Conservation (phyloP, 768 basidiomycete genomes). For the Tulasnella sp. region DNA sequence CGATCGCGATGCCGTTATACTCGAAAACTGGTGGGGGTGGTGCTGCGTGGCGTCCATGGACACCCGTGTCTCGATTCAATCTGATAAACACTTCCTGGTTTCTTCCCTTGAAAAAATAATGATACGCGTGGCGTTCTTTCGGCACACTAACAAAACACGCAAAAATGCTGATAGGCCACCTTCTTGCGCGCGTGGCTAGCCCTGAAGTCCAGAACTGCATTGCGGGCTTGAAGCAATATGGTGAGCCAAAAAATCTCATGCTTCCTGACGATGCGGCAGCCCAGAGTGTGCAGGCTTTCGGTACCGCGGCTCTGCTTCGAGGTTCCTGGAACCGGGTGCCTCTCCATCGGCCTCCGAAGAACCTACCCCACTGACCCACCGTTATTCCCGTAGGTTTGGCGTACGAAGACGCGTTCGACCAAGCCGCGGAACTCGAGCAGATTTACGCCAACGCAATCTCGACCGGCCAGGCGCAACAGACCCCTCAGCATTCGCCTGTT, state of each 20-base stretch:
- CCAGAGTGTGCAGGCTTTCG: too few species aligned
- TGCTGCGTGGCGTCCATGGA: too few species aligned
- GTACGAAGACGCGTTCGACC: slow-evolving; percentile 74
- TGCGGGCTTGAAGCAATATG: slow-evolving; percentile 76
- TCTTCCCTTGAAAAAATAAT: too few species aligned
- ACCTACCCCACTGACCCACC: background rate
- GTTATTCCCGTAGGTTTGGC: slow-evolving; percentile 33
- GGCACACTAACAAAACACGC: background rate
- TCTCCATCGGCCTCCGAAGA: background rate
- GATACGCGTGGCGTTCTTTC: too few species aligned
- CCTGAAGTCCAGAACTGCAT: slow-evolving; percentile 77
- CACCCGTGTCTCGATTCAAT: too few species aligned
- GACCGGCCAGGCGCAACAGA: background rate
- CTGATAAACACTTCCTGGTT: too few species aligned
- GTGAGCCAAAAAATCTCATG: slow-evolving; percentile 22
- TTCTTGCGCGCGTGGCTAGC: slow-evolving; percentile 71
- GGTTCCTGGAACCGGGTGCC: slow-evolving; percentile 16
- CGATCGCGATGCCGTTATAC: too few species aligned
- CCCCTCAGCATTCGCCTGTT: background rate
- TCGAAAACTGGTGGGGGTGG: too few species aligned
- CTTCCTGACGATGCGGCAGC: background rate
- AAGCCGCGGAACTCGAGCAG: slow-evolving; percentile 50
- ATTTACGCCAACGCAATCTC: slow-evolving; percentile 29
- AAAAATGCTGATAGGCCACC: slow-evolving; percentile 25
- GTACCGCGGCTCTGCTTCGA: slow-evolving; percentile 1